Evolutionary conservation across 2,329 filamentous ascomycete genomes (phyloP).

Genomic region (Verticillium nubilum): DNA sequence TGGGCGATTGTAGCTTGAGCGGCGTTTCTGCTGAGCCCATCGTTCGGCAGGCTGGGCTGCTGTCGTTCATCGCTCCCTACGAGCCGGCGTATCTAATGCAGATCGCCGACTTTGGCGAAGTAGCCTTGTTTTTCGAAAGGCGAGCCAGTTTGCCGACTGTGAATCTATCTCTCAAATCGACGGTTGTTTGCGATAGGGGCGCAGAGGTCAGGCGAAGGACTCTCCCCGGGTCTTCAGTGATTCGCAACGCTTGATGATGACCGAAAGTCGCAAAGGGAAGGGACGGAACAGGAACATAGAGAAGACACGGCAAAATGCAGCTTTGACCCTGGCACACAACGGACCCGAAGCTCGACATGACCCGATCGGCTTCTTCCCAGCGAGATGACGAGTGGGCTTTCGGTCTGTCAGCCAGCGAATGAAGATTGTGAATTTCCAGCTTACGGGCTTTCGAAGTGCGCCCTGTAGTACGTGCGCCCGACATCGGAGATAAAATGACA

Average conservation of each 20-base stretch:
- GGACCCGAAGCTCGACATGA: background rate
- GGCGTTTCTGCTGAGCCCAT: background rate
- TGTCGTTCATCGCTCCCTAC: background rate
- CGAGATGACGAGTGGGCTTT: background rate
- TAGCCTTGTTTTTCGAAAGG: background rate
- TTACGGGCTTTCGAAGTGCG: background rate
- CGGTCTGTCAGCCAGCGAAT: background rate
- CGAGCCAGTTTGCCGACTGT: background rate
- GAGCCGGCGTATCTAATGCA: background rate
- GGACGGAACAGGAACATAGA: background rate
- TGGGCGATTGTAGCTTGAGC: conserved; percentile 18
- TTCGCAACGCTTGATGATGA: background rate
- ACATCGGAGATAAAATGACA: background rate
- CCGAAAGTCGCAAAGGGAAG: background rate
- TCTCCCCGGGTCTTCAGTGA: too few species aligned
- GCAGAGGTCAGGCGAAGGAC: background rate
- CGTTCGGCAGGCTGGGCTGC: background rate
- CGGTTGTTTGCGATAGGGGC: background rate
- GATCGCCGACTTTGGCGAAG: background rate
- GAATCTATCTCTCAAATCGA: too few species aligned
- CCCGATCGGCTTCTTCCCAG: background rate
- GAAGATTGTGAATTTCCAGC: background rate
- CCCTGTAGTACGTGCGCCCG: background rate
- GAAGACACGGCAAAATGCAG: background rate
- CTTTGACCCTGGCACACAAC: background rate